Base-by-base conservation (phyloP, 2,329 filamentous ascomycete genomes). In the Aspergillus costaricaensis region DNA sequence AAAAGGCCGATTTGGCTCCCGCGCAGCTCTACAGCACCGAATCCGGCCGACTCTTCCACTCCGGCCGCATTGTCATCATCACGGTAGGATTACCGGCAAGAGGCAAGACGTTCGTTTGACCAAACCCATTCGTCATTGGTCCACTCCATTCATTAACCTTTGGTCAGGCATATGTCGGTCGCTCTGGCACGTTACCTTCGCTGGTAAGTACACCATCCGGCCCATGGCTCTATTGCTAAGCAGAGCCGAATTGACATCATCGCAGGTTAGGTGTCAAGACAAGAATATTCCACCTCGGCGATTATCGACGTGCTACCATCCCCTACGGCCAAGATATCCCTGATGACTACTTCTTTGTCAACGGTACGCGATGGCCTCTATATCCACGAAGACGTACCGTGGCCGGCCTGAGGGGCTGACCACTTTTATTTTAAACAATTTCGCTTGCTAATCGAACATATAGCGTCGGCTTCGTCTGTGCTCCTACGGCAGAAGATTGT, bases 1-100 rank as follows among this genome's bases (percentile, higher is more conserved):
- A 93, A 73, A 92, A 92, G 70, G 83, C 85, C 60, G 86, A 94
- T 68, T 86, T 96, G 85, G 95, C 95, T 5, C 95, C 95, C 30
- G 95, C 95, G 67, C 95, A 99, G 80, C 85, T 99, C 49, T 99
- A 99, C 81, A 97, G 92, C 76, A 99, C 95, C 56, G 96, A 98
- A 85, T 98, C 94, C 51, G 95, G 95, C 52, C 88, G 95, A 44
- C 87, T 99, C 30, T 99, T 99, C 76, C 95, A 99, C 77, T 97
- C 95, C 21, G 95, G 95, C 51, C 88, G 94, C 60, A 99, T 99
- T 74, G 94, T 94, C 51, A 98, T 99, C 70, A 94, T 95, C 66
- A 97, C 96, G 75, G 95, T 98, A 67, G 95, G 95, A 23, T 86
- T 97, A 30, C 95, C 95, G 44, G 95, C 95, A 41, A 88, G 95